Evolutionary conservation across 768 basidiomycete species (phyloP), one percentile per base, ranked within the genome.

Genomic region (Russula griseocarnosa): DNA sequence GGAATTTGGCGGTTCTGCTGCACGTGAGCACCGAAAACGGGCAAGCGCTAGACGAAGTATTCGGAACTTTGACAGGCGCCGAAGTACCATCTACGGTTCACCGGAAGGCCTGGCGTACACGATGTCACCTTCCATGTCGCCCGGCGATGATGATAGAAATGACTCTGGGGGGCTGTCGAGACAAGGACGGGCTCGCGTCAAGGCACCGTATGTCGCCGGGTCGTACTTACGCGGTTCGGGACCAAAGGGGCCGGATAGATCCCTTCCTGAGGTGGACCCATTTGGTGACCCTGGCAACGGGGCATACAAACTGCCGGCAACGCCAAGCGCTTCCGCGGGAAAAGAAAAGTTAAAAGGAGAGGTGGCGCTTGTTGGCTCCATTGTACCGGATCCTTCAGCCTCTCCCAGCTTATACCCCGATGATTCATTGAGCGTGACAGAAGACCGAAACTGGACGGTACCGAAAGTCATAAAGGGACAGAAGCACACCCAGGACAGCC

Each of bases 321-420:
- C 69, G 69, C 60, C 74, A 32, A 58, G 70, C n/a, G 69, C 77
- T 24, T 38, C 24, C 5, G n/a, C 13, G 8, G 46, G 61, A 77
- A 74, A 65, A 74, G 79, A 57, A 79, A 73, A 77, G 55, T 74
- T 72, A 7, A 72, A 73, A 55, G 78, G 78, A 22, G 69, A 79
- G 34, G 72, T 78, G 6, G 72, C 73, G 55, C 30, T 22, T 24
- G 80, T 76, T 0, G 72, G 77, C n/a, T 77, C 79, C 5, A 66
- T 79, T 22, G 60, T 50, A 13, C 79, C 82, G 18, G 60, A 55
- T 10, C 20, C 46, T 14, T 10, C 32, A 18, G 42, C 32, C 16
- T 84, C 82, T 7, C 86, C 86, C 14, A 86, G 85, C 9, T 69
- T 88, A 61, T 87, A 84, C 70, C 87, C 87, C 5, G 88, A 90